These are phyloP conservation scores for Ormosia emarginata DNA, from an alignment of 306 rosid species.

Conservation along the genomic window DNA sequence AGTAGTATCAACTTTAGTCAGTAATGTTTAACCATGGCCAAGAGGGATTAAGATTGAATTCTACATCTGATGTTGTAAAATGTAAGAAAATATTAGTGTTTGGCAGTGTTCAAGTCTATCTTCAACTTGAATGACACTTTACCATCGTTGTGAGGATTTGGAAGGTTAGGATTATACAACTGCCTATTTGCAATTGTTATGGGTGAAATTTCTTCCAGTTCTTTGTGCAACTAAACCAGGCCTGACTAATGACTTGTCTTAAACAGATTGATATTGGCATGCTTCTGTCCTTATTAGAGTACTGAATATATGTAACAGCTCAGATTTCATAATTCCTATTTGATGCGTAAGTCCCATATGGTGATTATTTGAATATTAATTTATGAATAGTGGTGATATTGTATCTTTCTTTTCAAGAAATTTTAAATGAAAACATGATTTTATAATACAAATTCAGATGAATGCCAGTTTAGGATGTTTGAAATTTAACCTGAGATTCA, in stretches of 20 bases:
- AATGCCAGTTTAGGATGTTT: not conserved
- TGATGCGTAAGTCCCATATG: not conserved
- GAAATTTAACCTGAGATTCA: not conserved
- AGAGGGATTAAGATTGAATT: constrained; percentile 2
- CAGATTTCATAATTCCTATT: not conserved
- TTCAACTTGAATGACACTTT: not conserved
- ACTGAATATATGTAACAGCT: not conserved
- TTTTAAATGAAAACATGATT: not conserved
- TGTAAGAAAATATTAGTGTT: not conserved
- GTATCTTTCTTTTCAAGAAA: not conserved
- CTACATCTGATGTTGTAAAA: not conserved
- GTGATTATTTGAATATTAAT: not conserved
- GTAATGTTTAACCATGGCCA: not conserved
- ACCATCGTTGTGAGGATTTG: not conserved
- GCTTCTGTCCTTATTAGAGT: not conserved
- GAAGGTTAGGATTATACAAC: not conserved
- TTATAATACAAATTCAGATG: not conserved
- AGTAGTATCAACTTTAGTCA: constrained; percentile 17
- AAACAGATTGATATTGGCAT: not conserved
- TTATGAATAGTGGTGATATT: not conserved
- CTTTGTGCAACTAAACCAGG: not conserved
- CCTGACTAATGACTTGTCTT: not conserved
- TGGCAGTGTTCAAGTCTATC: not conserved
- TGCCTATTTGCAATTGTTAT: not conserved
- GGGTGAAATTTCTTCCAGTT: not conserved